These are phyloP conservation scores for Kondoa malvinella DNA, from an alignment of 768 basidiomycete genomes.

Conservation along the genomic window DNA sequence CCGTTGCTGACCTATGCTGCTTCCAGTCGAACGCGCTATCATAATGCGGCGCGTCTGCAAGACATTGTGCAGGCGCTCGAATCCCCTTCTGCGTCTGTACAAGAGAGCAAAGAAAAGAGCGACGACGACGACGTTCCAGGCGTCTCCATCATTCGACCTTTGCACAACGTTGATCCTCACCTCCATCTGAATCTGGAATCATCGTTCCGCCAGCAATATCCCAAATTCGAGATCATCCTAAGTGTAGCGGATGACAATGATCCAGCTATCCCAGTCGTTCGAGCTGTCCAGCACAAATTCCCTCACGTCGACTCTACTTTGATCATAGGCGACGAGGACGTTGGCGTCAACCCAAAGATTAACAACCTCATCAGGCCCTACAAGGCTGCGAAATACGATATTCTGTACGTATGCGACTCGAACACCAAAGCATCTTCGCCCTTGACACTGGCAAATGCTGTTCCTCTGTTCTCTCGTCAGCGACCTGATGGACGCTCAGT, in stretches of 20 bases:
- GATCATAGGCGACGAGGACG: constrained; percentile 60
- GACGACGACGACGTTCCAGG: constrained; percentile 49
- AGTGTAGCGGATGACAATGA: constrained; percentile 74
- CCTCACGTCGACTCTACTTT: constrained; percentile 55
- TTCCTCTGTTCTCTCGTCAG: constrained; percentile 29
- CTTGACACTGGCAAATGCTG: constrained; percentile 65
- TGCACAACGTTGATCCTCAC: constrained; percentile 88
- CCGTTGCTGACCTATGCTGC: neutral
- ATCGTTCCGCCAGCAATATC: constrained; percentile 78
- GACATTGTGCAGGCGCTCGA: neutral
- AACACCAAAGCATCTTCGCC: constrained; percentile 64
- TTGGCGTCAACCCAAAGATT: constrained; percentile 91
- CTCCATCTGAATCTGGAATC: constrained; percentile 94
- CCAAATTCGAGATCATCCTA: constrained; percentile 66
- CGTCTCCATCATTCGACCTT: constrained; percentile 80
- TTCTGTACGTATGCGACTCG: constrained; percentile 95
- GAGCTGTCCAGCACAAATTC: constrained; percentile 61
- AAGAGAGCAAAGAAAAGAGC: constrained; percentile 31
- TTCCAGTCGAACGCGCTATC: constrained; percentile 57
- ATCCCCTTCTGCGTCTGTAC: constrained; percentile 30
- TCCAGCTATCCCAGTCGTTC: constrained; percentile 64
- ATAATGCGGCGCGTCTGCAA: constrained; percentile 48
- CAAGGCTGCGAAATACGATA: constrained; percentile 60
- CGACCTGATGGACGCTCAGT: constrained; percentile 41
- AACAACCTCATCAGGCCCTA: constrained; percentile 87